Base-by-base conservation (phyloP, 1,284 basidiomycete species). In the Malassezia furfur region DNA sequence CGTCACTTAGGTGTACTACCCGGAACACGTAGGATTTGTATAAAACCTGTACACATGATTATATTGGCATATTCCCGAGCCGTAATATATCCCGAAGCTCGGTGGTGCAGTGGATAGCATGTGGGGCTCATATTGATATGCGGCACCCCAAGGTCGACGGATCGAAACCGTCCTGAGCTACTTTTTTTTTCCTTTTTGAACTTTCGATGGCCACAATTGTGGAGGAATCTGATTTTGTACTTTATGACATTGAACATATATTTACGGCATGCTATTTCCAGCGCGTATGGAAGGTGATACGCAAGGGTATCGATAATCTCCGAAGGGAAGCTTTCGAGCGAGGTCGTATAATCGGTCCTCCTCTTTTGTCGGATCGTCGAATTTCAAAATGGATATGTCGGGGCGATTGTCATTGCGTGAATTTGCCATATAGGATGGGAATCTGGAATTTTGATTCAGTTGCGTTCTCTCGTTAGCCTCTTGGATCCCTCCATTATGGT, bases 241-340 rank as follows among this genome's bases (percentile, higher is more conserved):
- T 25, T 39, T n/a, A n/a, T n/a, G n/a, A n/a, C n/a, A n/a, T n/a
- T n/a, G n/a, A n/a, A n/a, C n/a, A 9, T 5, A 11, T 25, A 14
- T 22, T 14, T 39, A 11, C 14, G 28, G 39, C 14, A 32, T 34
- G 39, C 3, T 25, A 17, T 38, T 46, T 39, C 44, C 19, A 31
- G 17, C 35, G 45, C 17, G 2, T 32, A 30, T 35, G 30, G 17
- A 15, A 43, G 43, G 32, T 21, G 15, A 31, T 22, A 55, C 46
- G 32, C 49, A 52, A 12, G 88, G 88, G 72, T 93, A 94, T 64
- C 86, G 84, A 69, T 91, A 90, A 77, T 96, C 90, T 9, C 93
- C 94, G 66, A 93, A 90, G 21, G 89, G 78, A 52, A 88, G 85
- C 61, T 81, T 80, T 64, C 82, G 81, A 66, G 85, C 84, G 48